Conservation (phyloP, 1,284 basidiomycete genomes). For the Bondarzewia mesenterica region DNA sequence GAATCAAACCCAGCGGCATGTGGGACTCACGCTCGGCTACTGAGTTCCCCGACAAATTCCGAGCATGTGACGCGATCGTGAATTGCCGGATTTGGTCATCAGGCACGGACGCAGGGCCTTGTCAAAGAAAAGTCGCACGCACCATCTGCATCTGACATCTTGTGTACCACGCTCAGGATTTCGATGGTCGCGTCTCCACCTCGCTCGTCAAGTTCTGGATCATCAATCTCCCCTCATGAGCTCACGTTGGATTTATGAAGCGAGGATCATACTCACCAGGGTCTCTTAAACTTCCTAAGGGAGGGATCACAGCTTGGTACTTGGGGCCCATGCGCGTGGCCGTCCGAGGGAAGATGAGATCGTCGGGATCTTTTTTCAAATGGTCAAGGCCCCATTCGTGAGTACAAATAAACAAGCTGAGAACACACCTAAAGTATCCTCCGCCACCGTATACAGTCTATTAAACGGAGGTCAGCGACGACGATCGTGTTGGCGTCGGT, state of each 20-base stretch:
- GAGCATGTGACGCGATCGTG: too few relatives aligned
- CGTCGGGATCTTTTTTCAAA: slow-evolving; percentile 72
- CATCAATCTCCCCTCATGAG: too few relatives aligned
- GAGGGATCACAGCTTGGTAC: slow-evolving; percentile 67
- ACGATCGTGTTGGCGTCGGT: not conserved
- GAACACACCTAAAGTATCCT: slow-evolving; percentile 91
- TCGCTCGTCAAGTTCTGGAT: slow-evolving; percentile 40
- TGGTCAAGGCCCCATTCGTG: slow-evolving; percentile 3
- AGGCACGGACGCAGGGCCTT: not conserved
- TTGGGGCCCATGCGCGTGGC: slow-evolving; percentile 84
- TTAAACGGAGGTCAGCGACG: slow-evolving; percentile 2
- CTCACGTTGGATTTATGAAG: slow-evolving; percentile 1
- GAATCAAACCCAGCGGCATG: not conserved
- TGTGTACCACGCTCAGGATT: slow-evolving; percentile 53
- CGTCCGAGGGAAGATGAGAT: slow-evolving; percentile 89
- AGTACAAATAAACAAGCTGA: too few relatives aligned
- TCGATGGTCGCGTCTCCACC: slow-evolving; percentile 73
- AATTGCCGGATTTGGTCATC: not conserved
- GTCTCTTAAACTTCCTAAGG: slow-evolving; percentile 27
- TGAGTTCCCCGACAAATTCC: slow-evolving; percentile 15
- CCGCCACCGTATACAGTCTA: slow-evolving; percentile 84
- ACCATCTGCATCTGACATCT: slow-evolving; percentile 61
- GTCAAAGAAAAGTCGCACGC: slow-evolving; percentile 14
- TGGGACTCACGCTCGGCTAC: slow-evolving; percentile 39
- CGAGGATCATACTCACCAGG: slow-evolving; percentile 26